Evolutionary conservation across 805 yeast species (phyloP).

Genomic region (Hanseniaspora vineae): DNA sequence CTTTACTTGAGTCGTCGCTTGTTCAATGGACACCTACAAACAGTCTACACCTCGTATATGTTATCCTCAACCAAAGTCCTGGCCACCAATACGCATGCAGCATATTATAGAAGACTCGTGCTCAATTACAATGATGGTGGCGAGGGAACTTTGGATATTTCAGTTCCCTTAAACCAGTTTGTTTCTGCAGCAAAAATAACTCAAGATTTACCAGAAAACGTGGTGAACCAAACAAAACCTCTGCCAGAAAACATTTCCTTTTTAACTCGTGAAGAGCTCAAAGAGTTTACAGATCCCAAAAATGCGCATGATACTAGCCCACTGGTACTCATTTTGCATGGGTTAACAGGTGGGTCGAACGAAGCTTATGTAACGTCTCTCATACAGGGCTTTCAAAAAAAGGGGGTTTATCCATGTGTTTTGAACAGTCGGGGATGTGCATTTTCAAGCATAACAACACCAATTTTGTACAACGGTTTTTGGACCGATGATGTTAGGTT

Average conservation of each 20-base stretch:
- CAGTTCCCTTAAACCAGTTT: constrained; percentile 27
- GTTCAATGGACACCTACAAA: constrained; percentile 59
- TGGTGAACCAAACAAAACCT: constrained; percentile 29
- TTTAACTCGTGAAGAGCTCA: constrained; percentile 7
- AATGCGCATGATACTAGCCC: constrained; percentile 30
- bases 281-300: constrained; percentile 11
- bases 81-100: constrained; percentile 9
- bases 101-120: constrained; percentile 53
- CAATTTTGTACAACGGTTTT: constrained; percentile 54
- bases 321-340: constrained; percentile 55
- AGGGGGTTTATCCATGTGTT: constrained; percentile 25
- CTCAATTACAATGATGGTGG: constrained; percentile 48
- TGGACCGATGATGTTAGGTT: constrained; percentile 60
- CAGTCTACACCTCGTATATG: constrained; percentile 45
- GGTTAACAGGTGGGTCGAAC: constrained; percentile 77
- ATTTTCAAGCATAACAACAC: constrained; percentile 52
- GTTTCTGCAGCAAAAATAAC: constrained; percentile 25
- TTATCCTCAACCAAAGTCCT: constrained; percentile 32
- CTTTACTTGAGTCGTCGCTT: constrained; percentile 43
- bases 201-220: constrained; percentile 10
- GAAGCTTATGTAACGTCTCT: constrained; percentile 61
- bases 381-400: constrained; percentile 27
- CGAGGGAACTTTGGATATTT: constrained; percentile 58
- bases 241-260: constrained; percentile 14
- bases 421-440: constrained; percentile 71